Evolutionary conservation across 192 early-diverging fungal genomes (phyloP).

Genomic region (Gryganskiella cystojenkinii): DNA sequence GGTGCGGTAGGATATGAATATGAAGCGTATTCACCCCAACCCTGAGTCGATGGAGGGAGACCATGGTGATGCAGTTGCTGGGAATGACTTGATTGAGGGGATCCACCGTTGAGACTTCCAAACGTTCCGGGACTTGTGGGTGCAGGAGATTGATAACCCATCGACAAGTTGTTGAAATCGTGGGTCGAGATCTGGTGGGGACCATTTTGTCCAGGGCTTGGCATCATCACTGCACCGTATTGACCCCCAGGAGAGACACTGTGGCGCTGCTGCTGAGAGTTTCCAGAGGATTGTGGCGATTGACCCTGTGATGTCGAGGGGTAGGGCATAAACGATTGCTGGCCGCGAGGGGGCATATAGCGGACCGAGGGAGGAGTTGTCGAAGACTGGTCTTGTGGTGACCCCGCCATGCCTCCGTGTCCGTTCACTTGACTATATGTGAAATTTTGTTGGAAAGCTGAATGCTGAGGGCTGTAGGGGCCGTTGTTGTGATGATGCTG

Average conservation of each 20-base stretch:
- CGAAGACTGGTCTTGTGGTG: conserved; percentile 36
- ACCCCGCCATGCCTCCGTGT: conserved; percentile 6
- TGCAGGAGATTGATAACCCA: conserved; percentile 50
- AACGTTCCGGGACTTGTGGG: conserved; percentile 45
- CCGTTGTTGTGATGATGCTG: not conserved
- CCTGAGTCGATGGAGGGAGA: conserved; percentile 44
- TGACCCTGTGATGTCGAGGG: conserved; percentile 31
- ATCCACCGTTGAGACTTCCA: conserved; percentile 19
- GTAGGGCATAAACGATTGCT: conserved; percentile 33
- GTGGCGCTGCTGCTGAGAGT: conserved; percentile 43
- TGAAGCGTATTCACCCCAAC: conserved; percentile 43
- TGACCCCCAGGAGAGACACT: conserved; percentile 42
- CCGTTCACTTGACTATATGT: conserved; percentile 33
- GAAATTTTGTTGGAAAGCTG: conserved; percentile 30
- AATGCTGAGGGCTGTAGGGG: conserved; percentile 1
- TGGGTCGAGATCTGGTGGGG: conserved; percentile 23
- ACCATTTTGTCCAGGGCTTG: conserved; percentile 36
- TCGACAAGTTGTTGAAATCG: conserved; percentile 39
- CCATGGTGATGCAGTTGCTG: conserved; percentile 32
- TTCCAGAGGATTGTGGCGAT: conserved; percentile 41
- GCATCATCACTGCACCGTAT: conserved; percentile 50
- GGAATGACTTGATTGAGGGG: conserved; percentile 39
- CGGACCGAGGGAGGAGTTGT: conserved; percentile 47
- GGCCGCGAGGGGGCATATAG: conserved; percentile 23
- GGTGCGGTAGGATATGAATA: conserved; percentile 35